phyloP scores from a whole-genome alignment of 2,329 filamentous ascomycete genomes.

The Epichloe gansuensis region DNA sequence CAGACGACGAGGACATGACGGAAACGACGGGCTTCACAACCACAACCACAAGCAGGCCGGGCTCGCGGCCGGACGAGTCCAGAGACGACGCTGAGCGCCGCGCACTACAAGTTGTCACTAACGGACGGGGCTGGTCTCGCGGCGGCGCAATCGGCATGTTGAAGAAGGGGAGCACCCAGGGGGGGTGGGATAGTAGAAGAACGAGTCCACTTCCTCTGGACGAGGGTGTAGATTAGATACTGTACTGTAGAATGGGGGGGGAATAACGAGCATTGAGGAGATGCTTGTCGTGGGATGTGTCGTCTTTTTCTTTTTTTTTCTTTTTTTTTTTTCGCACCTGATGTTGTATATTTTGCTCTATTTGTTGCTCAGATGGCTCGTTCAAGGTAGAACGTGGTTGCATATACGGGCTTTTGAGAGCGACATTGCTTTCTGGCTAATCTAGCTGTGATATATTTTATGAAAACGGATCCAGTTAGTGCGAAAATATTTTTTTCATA shows the following conservation, averaged over 20 bases:
- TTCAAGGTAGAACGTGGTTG: too few relatives aligned
- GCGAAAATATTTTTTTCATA: too few relatives aligned
- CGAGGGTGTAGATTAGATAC: slow-evolving; percentile 22
- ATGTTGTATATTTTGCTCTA: too few relatives aligned
- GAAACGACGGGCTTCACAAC: not conserved
- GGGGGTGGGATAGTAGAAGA: slow-evolving; percentile 4
- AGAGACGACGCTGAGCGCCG: slow-evolving; percentile 27
- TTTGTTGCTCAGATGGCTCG: too few relatives aligned
- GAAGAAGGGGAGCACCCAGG: slow-evolving; percentile 20
- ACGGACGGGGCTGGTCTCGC: slow-evolving; percentile 24
- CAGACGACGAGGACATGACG: slow-evolving; percentile 23
- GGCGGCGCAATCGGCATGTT: slow-evolving; percentile 31
- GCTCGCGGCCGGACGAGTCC: slow-evolving; percentile 13
- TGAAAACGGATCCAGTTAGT: too few relatives aligned
- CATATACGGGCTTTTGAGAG: too few relatives aligned
- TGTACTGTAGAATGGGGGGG: not conserved
- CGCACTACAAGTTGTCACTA: slow-evolving; percentile 30
- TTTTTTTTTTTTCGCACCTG: not conserved
- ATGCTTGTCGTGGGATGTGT: not conserved
- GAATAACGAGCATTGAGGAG: too few relatives aligned
- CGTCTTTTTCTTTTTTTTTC: not conserved
- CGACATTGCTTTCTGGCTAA: too few relatives aligned
- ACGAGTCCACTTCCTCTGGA: slow-evolving; percentile 10
- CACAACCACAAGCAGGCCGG: slow-evolving; percentile 7
- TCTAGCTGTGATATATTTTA: too few relatives aligned